Conservation (phyloP, 345 rosid genomes). For the Pistacia vera region DNA sequence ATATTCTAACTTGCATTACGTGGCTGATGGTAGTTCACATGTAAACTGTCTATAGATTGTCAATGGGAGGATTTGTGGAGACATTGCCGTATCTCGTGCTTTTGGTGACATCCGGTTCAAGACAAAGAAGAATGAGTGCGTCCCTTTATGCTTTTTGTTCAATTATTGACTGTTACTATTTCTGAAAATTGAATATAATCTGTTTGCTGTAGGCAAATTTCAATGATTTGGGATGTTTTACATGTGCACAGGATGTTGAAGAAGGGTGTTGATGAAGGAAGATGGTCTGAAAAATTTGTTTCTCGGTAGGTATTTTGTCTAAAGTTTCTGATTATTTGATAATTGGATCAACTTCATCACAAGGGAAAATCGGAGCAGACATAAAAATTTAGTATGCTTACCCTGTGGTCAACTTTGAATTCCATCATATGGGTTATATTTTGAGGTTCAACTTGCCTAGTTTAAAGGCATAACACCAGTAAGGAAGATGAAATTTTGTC, state of each 20-base stretch:
- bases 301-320: constrained; percentile 57
- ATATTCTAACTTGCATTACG: background rate
- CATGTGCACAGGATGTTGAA: constrained; percentile 69
- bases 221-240: constrained; percentile 15
- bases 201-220: background rate
- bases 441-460: background rate
- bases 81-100: constrained; percentile 94
- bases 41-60: constrained; percentile 45
- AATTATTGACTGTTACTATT: background rate
- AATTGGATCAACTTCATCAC: background rate
- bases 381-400: background rate
- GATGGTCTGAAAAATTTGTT: constrained; percentile 86
- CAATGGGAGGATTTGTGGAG: constrained; percentile 95
- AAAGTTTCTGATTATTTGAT: background rate
- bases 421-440: background rate
- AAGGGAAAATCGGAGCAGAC: background rate
- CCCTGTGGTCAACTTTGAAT: background rate
- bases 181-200: background rate
- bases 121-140: constrained; percentile 83
- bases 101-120: constrained; percentile 91
- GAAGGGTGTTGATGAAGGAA: constrained; percentile 82
- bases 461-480: background rate
- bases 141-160: constrained; percentile 5
- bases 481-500: background rate
- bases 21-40: constrained; percentile 15